Conservation (phyloP, 345 rosid species). For the Erucastrum elatum region DNA sequence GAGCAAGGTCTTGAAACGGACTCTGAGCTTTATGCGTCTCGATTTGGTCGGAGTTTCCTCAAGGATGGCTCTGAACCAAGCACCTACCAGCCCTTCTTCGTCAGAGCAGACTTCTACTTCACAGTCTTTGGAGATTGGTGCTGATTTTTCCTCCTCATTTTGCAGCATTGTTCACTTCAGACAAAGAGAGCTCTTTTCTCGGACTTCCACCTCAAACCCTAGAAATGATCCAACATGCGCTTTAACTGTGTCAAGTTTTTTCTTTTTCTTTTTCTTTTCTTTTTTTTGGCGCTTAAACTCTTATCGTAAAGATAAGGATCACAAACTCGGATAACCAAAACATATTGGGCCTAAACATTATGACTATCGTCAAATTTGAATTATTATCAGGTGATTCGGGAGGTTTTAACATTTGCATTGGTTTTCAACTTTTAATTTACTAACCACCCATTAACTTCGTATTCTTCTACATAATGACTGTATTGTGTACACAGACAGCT, state of each 20-base stretch:
- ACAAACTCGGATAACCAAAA: too few relatives aligned
- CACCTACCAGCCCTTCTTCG: slow-evolving; percentile 59
- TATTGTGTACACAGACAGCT: too few relatives aligned
- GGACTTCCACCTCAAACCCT: too few relatives aligned
- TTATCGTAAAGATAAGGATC: too few relatives aligned
- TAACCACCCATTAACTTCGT: too few relatives aligned
- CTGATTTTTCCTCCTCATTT: neutral
- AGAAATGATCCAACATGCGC: neutral
- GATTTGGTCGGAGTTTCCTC: slow-evolving; percentile 43
- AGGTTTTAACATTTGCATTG: too few relatives aligned
- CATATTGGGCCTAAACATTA: too few relatives aligned
- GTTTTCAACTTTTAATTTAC: too few relatives aligned
- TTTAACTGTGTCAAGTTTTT: neutral
- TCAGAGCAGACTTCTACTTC: slow-evolving; percentile 56
- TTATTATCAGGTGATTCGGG: too few relatives aligned
- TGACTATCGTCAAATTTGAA: too few relatives aligned
- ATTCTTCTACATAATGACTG: too few relatives aligned
- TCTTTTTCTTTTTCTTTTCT: neutral
- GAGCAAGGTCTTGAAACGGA: neutral
- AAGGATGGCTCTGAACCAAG: slow-evolving; percentile 52
- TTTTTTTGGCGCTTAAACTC: neutral
- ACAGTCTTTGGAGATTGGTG: slow-evolving; percentile 14
- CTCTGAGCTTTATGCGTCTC: slow-evolving; percentile 27
- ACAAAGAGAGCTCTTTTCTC: too few relatives aligned
- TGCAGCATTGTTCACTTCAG: neutral